These are phyloP conservation scores for Rutstroemia sp. DNA, from an alignment of 2,329 filamentous ascomycete genomes.

Conservation along the genomic window DNA sequence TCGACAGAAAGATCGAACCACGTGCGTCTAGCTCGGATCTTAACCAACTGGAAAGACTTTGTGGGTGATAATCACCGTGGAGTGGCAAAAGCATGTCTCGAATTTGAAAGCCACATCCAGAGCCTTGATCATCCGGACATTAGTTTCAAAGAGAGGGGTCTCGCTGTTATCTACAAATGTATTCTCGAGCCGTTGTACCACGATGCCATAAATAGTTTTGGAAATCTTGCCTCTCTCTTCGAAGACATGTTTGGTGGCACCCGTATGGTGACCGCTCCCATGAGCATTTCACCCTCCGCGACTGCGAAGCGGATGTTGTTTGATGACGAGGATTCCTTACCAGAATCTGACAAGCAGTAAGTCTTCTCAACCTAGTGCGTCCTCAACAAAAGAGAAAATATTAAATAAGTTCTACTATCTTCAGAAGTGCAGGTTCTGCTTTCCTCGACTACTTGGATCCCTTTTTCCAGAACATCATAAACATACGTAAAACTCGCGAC, in stretches of 20 bases:
- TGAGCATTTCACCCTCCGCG: not conserved
- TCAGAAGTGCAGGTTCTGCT: no score
- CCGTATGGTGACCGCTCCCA: not conserved
- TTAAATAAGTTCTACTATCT: not conserved
- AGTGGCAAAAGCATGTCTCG: not conserved
- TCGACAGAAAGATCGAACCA: not conserved
- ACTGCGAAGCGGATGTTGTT: not conserved
- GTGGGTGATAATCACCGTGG: not conserved
- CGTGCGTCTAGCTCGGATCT: not conserved
- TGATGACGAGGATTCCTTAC: not conserved
- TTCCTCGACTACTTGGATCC: no score
- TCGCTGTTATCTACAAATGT: not conserved
- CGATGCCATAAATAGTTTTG: not conserved
- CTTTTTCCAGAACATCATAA: no score
- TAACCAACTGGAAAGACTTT: not conserved
- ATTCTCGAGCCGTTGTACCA: not conserved
- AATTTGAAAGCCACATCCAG: not conserved
- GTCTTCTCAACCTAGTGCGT: no score
- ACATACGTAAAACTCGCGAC: no score
- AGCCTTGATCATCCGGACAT: not conserved
- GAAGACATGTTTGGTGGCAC: not conserved
- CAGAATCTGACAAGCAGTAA: not conserved
- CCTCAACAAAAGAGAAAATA: no score
- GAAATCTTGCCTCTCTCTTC: not conserved
- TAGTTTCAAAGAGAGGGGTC: not conserved